Percentiles rank a stretch among this genome's conserved stretches.
These are phyloP conservation scores for Stephanodiscus minutulus DNA, from an alignment of 108 stramenopile species.

Conservation along the genomic window DNA sequence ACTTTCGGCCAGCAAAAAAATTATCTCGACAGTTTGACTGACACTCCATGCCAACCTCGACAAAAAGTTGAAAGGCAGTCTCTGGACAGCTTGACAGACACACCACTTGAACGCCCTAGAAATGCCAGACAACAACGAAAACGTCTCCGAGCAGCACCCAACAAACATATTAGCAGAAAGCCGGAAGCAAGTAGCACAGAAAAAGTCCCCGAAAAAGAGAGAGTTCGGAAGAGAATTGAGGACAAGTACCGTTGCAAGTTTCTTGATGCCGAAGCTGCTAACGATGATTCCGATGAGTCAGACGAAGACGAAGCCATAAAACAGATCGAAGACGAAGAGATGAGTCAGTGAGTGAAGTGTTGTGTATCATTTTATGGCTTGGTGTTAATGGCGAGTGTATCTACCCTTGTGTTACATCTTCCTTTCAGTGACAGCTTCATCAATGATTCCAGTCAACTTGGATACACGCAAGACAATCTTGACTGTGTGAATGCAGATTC, in stretches of 20 bases:
- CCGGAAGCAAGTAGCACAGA: constrained; percentile 2
- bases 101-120: constrained; percentile 13
- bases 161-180: constrained; percentile 19
- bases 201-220: constrained; percentile 18
- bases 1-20: not conserved
- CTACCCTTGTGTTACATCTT: not conserved
- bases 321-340: constrained; percentile 72
- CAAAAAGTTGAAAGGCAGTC: not conserved
- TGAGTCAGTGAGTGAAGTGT: constrained; percentile 14
- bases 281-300: constrained; percentile 43
- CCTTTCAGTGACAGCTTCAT: constrained; percentile 61
- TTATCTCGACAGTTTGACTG: constrained; percentile 9
- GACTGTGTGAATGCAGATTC: constrained; percentile 47
- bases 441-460: constrained; percentile 81
- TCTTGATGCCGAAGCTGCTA: constrained; percentile 71
- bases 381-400: not conserved
- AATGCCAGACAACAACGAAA: constrained; percentile 25
- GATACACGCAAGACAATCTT: constrained; percentile 80
- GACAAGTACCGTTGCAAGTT: constrained; percentile 44
- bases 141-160: constrained; percentile 26
- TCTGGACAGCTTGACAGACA: constrained; percentile 22
- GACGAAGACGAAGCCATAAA: constrained; percentile 58
- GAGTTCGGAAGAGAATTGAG: constrained; percentile 31
- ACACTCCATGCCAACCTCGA: not conserved
- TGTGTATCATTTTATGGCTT: not conserved